These are phyloP conservation scores for Vitis hybrid DNA, from an alignment of 177 flowering plant species.

Conservation along the genomic window DNA sequence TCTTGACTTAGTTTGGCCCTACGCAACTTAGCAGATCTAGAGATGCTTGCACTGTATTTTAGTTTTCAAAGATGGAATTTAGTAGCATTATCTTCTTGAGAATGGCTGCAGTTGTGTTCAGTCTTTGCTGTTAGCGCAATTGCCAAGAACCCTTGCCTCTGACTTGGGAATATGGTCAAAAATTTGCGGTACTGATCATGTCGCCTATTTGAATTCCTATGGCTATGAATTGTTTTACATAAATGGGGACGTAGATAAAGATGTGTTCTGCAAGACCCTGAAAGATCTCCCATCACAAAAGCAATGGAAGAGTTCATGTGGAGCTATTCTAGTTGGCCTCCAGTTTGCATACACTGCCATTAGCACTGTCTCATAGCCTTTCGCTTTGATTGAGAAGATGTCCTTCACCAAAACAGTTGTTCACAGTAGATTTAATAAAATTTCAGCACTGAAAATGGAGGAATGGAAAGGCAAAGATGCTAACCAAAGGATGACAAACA, in stretches of 20 bases:
- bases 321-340: too few species aligned
- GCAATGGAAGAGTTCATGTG: too few species aligned
- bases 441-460: too few species aligned
- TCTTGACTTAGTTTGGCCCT: too few species aligned
- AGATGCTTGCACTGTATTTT: conserved; percentile 9
- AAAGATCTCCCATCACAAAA: not conserved
- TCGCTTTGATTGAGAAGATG: too few species aligned
- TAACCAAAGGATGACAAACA: too few species aligned
- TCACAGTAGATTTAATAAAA: too few species aligned
- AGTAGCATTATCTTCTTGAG: not conserved
- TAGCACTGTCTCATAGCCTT: too few species aligned
- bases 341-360: too few species aligned
- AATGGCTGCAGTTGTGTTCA: conserved; percentile 10
- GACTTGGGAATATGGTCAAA: conserved; percentile 22
- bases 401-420: too few species aligned
- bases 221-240: conserved; percentile 37
- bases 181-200: conserved; percentile 36
- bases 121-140: conserved; percentile 14
- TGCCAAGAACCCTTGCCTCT: conserved; percentile 23
- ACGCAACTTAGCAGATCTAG: not conserved
- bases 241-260: conserved; percentile 42
- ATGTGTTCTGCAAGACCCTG: conserved; percentile 48
- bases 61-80: conserved; percentile 5
- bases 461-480: too few species aligned
- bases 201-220: conserved; percentile 29